phyloP scores from a whole-genome alignment of 1,284 basidiomycete species.

The Cutaneotrichosporon mucoides region DNA sequence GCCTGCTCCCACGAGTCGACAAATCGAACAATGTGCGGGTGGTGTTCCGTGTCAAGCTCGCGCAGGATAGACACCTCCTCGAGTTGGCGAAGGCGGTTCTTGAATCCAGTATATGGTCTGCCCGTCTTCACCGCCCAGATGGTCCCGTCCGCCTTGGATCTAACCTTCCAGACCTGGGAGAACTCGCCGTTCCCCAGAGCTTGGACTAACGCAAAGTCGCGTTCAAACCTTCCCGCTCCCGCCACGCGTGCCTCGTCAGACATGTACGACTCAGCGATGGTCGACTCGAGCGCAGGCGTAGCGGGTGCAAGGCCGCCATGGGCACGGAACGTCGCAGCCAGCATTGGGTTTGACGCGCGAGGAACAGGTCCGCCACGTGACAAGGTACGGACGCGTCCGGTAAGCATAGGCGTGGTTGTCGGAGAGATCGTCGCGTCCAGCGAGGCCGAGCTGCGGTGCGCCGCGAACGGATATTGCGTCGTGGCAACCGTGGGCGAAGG shows the following conservation, averaged over 20 bases:
- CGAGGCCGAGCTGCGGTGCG: slow-evolving; percentile 15
- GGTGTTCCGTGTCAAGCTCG: slow-evolving; percentile 59
- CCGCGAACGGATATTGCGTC: slow-evolving; percentile 35
- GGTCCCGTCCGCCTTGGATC: slow-evolving; percentile 59
- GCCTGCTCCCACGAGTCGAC: slow-evolving; percentile 95
- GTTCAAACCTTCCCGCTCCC: slow-evolving; percentile 35
- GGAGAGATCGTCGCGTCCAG: slow-evolving; percentile 2
- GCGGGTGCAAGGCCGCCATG: slow-evolving; percentile 5
- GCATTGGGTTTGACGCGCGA: slow-evolving; percentile 46
- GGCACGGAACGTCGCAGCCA: slow-evolving; percentile 33
- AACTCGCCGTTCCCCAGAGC: slow-evolving; percentile 89
- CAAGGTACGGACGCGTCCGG: slow-evolving; percentile 9
- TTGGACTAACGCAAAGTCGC: slow-evolving; percentile 66
- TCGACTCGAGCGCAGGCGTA: slow-evolving; percentile 5
- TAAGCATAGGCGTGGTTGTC: not conserved
- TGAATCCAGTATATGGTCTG: slow-evolving; percentile 80
- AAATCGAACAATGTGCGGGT: slow-evolving; percentile 78
- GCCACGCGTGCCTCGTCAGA: slow-evolving; percentile 6
- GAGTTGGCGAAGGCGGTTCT: slow-evolving; percentile 71
- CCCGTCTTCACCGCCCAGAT: slow-evolving; percentile 91
- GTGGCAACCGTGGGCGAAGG: slow-evolving; percentile 30
- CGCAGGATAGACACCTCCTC: slow-evolving; percentile 91
- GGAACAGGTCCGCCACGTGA: slow-evolving; percentile 30
- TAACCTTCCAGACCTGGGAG: slow-evolving; percentile 86
- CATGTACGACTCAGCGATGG: slow-evolving; percentile 11